Evolutionary conservation across 2,329 filamentous ascomycete species (phyloP).

Genomic region (Xylariaceae sp.): DNA sequence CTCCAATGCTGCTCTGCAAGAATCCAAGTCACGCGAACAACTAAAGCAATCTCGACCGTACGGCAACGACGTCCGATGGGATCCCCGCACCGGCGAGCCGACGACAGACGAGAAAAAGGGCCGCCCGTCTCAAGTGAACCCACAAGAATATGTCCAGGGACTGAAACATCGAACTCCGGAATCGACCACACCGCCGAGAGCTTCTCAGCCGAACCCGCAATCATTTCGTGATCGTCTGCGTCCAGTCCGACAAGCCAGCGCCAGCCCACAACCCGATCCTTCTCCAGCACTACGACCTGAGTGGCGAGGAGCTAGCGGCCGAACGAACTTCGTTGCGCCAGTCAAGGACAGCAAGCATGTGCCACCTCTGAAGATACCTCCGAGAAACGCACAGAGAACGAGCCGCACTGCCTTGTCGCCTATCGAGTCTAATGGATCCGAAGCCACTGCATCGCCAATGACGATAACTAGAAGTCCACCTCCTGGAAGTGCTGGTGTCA

Average conservation of each 20-base stretch:
- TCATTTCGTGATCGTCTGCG: constrained; percentile 46
- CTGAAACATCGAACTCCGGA: constrained; percentile 27
- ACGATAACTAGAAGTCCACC: constrained; percentile 3
- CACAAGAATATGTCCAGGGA: constrained; percentile 46
- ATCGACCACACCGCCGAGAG: not conserved
- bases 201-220: constrained; percentile 27
- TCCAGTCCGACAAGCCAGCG: constrained; percentile 37
- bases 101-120: constrained; percentile 52
- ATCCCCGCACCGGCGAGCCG: constrained; percentile 65
- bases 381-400: constrained; percentile 46
- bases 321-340: constrained; percentile 61
- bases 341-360: constrained; percentile 59
- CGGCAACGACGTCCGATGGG: constrained; percentile 53
- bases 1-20: constrained; percentile 41
- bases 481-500: constrained; percentile 1
- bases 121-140: constrained; percentile 54
- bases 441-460: constrained; percentile 31
- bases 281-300: constrained; percentile 44
- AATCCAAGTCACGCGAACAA: constrained; percentile 38
- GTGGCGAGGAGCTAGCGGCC: constrained; percentile 73
- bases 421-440: constrained; percentile 32
- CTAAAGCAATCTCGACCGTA: constrained; percentile 32
- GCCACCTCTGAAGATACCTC: constrained; percentile 55
- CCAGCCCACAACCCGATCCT: constrained; percentile 22
- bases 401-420: constrained; percentile 30